A percentile compares a stretch with the other conserved stretches of the same genome.
Evolutionary conservation across 1,284 basidiomycete species (phyloP).

Genomic region (Inonotus obliquus): DNA sequence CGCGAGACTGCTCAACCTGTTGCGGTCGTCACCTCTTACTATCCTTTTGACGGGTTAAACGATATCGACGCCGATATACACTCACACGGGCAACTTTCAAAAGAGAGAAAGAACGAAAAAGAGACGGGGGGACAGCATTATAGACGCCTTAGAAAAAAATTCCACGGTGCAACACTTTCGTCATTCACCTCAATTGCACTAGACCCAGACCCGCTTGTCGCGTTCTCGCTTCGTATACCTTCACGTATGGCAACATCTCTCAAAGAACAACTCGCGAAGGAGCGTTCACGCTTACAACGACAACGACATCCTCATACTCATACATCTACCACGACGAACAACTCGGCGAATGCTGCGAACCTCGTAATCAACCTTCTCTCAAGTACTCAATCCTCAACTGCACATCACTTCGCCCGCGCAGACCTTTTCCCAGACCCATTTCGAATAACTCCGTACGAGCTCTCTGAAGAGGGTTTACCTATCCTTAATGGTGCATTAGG

Average conservation of each 20-base stretch:
- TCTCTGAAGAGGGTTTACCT: constrained; percentile 52
- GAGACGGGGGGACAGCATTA: neutral
- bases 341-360: constrained; percentile 25
- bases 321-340: constrained; percentile 4
- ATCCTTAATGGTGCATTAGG: constrained; percentile 52
- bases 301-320: too few relatives aligned
- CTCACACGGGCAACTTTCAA: neutral
- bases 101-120: neutral
- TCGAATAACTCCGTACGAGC: constrained; percentile 33
- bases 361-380: constrained; percentile 70
- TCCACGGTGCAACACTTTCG: constrained; percentile 87
- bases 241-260: constrained; percentile 76
- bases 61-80: neutral
- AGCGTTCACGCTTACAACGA: neutral
- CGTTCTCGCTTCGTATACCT: constrained; percentile 85
- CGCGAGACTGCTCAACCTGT: constrained; percentile 59
- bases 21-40: constrained; percentile 51
- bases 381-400: constrained; percentile 49
- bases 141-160: constrained; percentile 26
- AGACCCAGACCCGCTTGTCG: constrained; percentile 80
- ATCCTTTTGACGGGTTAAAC: constrained; percentile 26
- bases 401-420: constrained; percentile 57
- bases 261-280: constrained; percentile 29
- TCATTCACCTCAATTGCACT: constrained; percentile 90
- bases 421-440: constrained; percentile 61